Base-by-base conservation (phyloP, 257 asterid genomes). In the Cordia subcordata region DNA sequence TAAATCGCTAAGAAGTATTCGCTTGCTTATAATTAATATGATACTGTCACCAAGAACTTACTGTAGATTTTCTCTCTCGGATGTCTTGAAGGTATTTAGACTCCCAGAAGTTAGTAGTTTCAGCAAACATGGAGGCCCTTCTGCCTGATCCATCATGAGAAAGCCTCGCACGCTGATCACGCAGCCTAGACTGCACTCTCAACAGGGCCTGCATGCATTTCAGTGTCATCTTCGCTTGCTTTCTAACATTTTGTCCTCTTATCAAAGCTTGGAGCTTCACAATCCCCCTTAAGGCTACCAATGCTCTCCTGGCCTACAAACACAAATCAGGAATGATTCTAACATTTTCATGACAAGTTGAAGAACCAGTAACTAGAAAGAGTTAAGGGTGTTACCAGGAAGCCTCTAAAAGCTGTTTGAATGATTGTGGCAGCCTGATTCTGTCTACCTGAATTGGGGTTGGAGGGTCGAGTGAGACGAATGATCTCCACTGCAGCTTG, bases 151-250 rank as follows among this genome's bases (percentile, higher is more conserved):
- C 91, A 46, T 88, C 96, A 57, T 82, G 93, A 2, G 99, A 92
- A 13, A 81, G 87, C 51, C 97, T 75, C 10, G 84, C 72, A 4
- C 94, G 92, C 39, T 83, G 96, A 55, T 91, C 95, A 5, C 93
- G 87, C 52, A 92, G 86, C 40, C 95, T 81, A 32, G 96, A 83
- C 75, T 92, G 98, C 66, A 92, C 89, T 9, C 94, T 81, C 56
- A 92, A 88, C 73, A 92, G 69, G 49, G 98, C 87, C 62, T 92
- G 94, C 98, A 92, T 86, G 85, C 95, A 92, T 60, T 75, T 84
- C 65, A 92, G 82, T 0, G 96, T 85, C 87, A 85, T 82, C 70
- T 83, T 82, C 0, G 98, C 96, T 70, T 92, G 96, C 65, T 81
- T 88, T 54, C 98, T 51, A 8, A 88, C 96, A 22, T 82, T 88